phyloP scores from a whole-genome alignment of 805 yeast species.

The Yarrowia sp. region DNA sequence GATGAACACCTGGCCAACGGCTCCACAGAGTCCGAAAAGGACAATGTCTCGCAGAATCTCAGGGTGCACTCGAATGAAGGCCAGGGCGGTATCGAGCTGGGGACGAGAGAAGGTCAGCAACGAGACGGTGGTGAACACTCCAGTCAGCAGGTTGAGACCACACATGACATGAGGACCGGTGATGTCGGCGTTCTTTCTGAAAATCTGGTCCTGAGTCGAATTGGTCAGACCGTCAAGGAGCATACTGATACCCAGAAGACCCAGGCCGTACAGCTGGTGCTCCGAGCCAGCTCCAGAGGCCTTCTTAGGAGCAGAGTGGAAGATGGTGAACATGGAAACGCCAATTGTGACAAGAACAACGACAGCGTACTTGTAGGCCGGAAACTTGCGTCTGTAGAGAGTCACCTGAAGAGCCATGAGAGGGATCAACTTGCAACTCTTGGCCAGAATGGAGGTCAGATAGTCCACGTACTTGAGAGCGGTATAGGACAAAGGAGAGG shows the following conservation, averaged over 20 bases:
- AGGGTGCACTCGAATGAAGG: conserved; percentile 61
- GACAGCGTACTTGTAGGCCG: conserved; percentile 76
- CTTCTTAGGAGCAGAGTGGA: conserved; percentile 50
- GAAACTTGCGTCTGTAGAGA: conserved; percentile 73
- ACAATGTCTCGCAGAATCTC: conserved; percentile 64
- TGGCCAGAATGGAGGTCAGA: conserved; percentile 82
- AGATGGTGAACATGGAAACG: conserved; percentile 75
- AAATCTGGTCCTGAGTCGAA: conserved; percentile 88
- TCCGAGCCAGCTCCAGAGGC: conserved; percentile 40
- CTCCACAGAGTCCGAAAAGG: conserved; percentile 77
- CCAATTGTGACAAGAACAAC: conserved; percentile 83
- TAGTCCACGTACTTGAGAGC: conserved; percentile 85
- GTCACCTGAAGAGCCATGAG: conserved; percentile 84
- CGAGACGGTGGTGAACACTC: conserved; percentile 53
- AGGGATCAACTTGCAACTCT: conserved; percentile 92
- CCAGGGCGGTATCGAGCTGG: conserved; percentile 59
- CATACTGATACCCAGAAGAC: conserved; percentile 65
- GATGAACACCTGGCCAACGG: conserved; percentile 93
- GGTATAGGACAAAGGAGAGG: conserved; percentile 83
- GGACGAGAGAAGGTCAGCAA: conserved; percentile 58
- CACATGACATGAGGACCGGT: conserved; percentile 92
- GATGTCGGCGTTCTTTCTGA: conserved; percentile 55
- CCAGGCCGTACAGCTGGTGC: conserved; percentile 61
- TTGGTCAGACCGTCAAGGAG: conserved; percentile 91
- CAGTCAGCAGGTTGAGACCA: conserved; percentile 60